Base-by-base conservation (phyloP, 2,329 filamentous ascomycete species). In the Ascosphaera apis region DNA sequence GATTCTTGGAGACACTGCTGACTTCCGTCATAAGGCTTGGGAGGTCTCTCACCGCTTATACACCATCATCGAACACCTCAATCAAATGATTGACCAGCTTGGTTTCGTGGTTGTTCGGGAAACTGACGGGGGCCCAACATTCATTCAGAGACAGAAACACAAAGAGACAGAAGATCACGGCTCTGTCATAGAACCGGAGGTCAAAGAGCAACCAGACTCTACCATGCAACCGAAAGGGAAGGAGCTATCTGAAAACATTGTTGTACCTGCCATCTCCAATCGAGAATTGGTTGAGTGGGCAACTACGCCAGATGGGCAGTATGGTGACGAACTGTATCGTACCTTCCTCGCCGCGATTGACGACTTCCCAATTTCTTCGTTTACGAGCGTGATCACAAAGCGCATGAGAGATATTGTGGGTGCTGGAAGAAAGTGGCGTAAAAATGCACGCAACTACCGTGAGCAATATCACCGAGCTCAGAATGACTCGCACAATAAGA, bases 381-480 rank as follows among this genome's bases (percentile, higher is more conserved):
- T 92, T 47, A 71, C 73, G 33, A 86, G 95, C 39, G 75, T 80
- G 0, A 66, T 98, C 17, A 76, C 81, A 42, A 88, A 86, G 48
- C 76, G 88, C 11, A 72, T 93, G 47, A 91, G 86, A 47, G 88
- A 98, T 48, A 77, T 91, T 41, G 88, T 98, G 53, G 76, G 88
- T 45, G 76, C 88, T 40, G 84, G 84, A 13, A 78, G 84, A 39
- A 95, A 92, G 56, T 84, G 84, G 63, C 83, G 88, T 48, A 81
- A 81, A 40, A 88, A 98, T 51, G 76, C 80, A 19, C 72, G 82
- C 23, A 69, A 71, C 1, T 93, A 92, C 48, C 72, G 86, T 9
- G 88, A 95, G 44, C 84, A 84, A 50, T 77, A 81, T 6, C 79
- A 91, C 44, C 61, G 67, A 11, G 63, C 76, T 33, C 80, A 91